Evolutionary conservation across 768 basidiomycete species (phyloP).

Genomic region (Rhodosporidiobolus odoratus): DNA sequence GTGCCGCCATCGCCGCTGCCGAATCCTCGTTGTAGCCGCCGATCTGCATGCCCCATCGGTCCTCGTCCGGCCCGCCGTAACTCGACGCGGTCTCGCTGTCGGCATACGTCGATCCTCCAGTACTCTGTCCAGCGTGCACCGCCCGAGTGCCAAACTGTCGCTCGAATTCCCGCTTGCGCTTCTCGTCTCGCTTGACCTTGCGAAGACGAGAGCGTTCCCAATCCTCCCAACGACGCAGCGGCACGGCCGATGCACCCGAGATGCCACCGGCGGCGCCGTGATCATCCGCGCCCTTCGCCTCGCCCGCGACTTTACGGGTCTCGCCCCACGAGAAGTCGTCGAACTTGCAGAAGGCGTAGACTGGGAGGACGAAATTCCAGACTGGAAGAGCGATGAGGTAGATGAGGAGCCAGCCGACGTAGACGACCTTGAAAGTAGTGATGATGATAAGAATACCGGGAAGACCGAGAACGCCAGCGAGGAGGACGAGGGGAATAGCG

Average conservation of each 20-base stretch:
- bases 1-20: slow-evolving; percentile 1
- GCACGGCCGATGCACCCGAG: slow-evolving; percentile 60
- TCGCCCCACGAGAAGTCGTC: slow-evolving; percentile 99
- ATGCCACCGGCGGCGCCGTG: slow-evolving; percentile 64
- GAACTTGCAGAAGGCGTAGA: slow-evolving; percentile 97
- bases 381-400: slow-evolving; percentile 87
- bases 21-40: slow-evolving; percentile 36
- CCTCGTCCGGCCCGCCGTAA: slow-evolving; percentile 69
- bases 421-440: slow-evolving; percentile 89
- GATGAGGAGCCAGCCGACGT: slow-evolving; percentile 96
- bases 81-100: slow-evolving; percentile 40
- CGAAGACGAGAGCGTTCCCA: slow-evolving; percentile 95
- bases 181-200: slow-evolving; percentile 80
- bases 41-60: slow-evolving; percentile 92
- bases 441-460: slow-evolving; percentile 87
- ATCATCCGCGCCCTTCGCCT: slow-evolving; percentile 63
- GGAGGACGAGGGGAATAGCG: slow-evolving; percentile 85
- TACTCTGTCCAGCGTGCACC: slow-evolving; percentile 43
- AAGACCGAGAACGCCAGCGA: slow-evolving; percentile 84
- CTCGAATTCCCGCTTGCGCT: slow-evolving; percentile 73
- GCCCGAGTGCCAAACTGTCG: slow-evolving; percentile 50
- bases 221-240: slow-evolving; percentile 96
- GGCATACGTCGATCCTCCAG: slow-evolving; percentile 55
- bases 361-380: slow-evolving; percentile 79
- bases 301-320: slow-evolving; percentile 96